phyloP scores from a whole-genome alignment of 768 basidiomycete genomes.

The Russula olivacea region DNA sequence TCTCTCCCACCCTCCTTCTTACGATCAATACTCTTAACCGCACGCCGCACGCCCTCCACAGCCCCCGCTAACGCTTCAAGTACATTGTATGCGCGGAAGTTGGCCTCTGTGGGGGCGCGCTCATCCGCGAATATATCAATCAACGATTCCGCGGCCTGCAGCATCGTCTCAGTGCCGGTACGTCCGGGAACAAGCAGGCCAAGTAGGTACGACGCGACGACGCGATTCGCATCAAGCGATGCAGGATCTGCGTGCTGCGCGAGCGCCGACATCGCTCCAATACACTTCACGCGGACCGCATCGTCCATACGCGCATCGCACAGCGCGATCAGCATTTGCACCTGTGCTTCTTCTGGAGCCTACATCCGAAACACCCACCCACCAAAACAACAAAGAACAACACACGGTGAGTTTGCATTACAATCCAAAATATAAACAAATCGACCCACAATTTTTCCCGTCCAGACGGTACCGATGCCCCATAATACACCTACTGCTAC shows the following conservation, averaged over 20 bases:
- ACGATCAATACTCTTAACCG: constrained; percentile 59
- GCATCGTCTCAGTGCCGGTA: constrained; percentile 57
- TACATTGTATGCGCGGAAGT: constrained; percentile 63
- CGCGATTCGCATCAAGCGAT: constrained; percentile 59
- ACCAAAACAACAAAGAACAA: neutral
- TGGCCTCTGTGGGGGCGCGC: constrained; percentile 66
- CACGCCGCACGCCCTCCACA: constrained; percentile 56
- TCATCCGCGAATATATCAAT: constrained; percentile 96
- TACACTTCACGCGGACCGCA: constrained; percentile 62
- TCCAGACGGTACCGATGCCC: constrained; percentile 79
- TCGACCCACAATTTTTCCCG: constrained; percentile 50
- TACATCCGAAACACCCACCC: constrained; percentile 25
- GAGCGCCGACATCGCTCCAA: constrained; percentile 81
- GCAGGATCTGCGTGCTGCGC: constrained; percentile 55
- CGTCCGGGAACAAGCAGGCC: constrained; percentile 43
- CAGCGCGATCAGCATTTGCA: constrained; percentile 59
- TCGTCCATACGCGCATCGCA: constrained; percentile 52
- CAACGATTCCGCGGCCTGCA: constrained; percentile 75
- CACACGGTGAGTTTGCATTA: neutral
- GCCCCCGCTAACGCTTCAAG: constrained; percentile 50
- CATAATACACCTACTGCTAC: constrained; percentile 77
- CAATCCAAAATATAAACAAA: neutral
- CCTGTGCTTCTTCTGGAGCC: constrained; percentile 56
- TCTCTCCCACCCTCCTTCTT: constrained; percentile 62
- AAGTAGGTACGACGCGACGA: constrained; percentile 62